Base-by-base conservation (phyloP, 352 stramenopile genomes). In the Thraustotheca clavata region DNA sequence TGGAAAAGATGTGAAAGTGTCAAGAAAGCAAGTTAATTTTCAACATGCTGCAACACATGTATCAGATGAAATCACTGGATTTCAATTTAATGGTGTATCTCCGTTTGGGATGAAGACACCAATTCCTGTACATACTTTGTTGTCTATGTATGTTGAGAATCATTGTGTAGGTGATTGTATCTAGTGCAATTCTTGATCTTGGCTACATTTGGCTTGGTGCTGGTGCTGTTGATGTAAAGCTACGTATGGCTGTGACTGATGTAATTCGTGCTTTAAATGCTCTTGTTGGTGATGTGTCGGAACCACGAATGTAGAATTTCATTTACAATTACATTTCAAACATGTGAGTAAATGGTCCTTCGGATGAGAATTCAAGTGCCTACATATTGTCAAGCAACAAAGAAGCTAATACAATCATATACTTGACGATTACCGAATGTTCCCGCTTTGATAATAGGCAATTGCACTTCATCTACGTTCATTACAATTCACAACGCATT, bases 21-120 rank as follows among this genome's bases (percentile, higher is more conserved):
- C 47, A 6, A 81, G 83, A 52, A 95, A 93, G 67, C 76, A 82
- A 47, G 91, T 94, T 55, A 94, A 93, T 69, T 95, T 95, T 62
- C 86, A 94, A 67, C 84, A 94, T 62, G 86, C 86, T 4, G 69
- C 80, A 12, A 75, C 70, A 63, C 69, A 86, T 62, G 80, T 87
- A 38, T 89, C 83, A 22, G 75, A 80, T 32, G 60, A 86, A 62
- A 69, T 92, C 29, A 95, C 83, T 31, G 86, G 86, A n/a, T 95
- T 95, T 67, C 68, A 75, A 20, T 86, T 91, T 67, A 95, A 95
- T 49, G 86, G 81, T 52, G 79, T 95, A 5, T 90, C 84, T 14
- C 74, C 84, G 3, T 95, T 87, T 48, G 86, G 84, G 39, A 90
- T 91, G 85, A 79, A 82, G 61, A 77, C 66, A 4, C 24, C 63